These are phyloP conservation scores for Zygoascus sp. DNA, from an alignment of 1,139 yeast genomes.

Conservation along the genomic window DNA sequence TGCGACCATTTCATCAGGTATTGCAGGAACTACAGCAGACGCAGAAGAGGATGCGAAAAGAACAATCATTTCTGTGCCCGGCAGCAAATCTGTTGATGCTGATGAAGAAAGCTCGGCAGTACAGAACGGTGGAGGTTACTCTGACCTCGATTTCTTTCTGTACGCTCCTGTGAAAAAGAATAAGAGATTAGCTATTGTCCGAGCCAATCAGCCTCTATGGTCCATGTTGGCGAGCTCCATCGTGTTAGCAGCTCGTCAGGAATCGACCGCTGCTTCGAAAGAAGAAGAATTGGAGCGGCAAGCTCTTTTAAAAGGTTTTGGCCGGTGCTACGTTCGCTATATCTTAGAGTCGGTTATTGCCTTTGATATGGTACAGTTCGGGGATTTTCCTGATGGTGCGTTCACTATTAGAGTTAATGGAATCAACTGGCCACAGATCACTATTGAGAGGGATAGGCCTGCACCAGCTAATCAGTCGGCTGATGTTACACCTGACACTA, in stretches of 20 bases:
- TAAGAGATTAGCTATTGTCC: constrained; percentile 28
- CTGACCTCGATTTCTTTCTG: constrained; percentile 22
- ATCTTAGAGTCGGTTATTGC: constrained; percentile 33
- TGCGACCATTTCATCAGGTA: background rate
- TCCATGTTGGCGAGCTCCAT: constrained; percentile 35
- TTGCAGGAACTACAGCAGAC: background rate
- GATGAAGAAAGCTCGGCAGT: background rate
- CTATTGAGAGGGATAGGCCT: constrained; percentile 20
- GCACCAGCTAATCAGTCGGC: background rate
- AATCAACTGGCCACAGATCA: constrained; percentile 36
- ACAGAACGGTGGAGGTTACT: constrained; percentile 4
- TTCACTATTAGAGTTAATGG: constrained; percentile 34
- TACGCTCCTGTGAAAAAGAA: constrained; percentile 24
- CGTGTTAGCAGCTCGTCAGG: constrained; percentile 36
- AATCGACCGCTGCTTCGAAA: constrained; percentile 14
- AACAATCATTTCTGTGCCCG: constrained; percentile 13
- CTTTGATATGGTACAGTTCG: constrained; percentile 28
- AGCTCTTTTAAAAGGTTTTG: constrained; percentile 12
- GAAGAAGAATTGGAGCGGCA: constrained; percentile 14
- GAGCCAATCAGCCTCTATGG: constrained; percentile 37
- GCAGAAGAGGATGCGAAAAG: constrained; percentile 8
- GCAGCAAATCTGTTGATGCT: constrained; percentile 5
- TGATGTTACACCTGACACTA: constrained; percentile 5
- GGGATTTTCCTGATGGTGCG: constrained; percentile 19
- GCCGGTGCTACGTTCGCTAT: constrained; percentile 28